A percentile compares a stretch with the other conserved stretches of the same genome.
phyloP scores from a whole-genome alignment of 2,329 filamentous ascomycete species.

The Tolypocladium tropicale region DNA sequence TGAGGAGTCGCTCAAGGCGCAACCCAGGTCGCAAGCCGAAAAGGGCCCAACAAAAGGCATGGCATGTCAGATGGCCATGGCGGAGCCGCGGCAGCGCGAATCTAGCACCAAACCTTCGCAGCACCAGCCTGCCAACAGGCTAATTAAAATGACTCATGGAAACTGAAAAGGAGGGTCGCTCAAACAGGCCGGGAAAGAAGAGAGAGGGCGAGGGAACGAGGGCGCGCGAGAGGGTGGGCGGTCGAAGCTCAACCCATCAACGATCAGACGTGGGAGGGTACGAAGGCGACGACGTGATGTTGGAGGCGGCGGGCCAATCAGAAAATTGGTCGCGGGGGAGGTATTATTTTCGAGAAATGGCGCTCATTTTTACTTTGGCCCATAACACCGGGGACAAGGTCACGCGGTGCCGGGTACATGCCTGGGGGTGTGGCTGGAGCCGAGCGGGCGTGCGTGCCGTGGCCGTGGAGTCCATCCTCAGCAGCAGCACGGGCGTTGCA shows the following conservation, averaged over 20 bases:
- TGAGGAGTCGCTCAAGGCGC: constrained; percentile 11
- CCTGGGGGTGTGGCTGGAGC: neutral
- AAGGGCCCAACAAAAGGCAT: neutral
- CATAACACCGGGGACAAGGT: constrained; percentile 9
- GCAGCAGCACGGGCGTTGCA: neutral
- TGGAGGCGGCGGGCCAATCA: constrained; percentile 23
- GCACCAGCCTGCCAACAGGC: constrained; percentile 6
- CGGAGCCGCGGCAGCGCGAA: neutral
- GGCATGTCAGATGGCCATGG: neutral
- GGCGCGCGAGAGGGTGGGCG: constrained; percentile 9
- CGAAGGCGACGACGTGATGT: constrained; percentile 23
- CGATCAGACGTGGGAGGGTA: constrained; percentile 21
- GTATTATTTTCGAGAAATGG: constrained; percentile 23
- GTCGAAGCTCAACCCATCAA: constrained; percentile 10
- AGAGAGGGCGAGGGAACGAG: constrained; percentile 6
- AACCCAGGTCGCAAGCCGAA: constrained; percentile 4
- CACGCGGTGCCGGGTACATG: neutral
- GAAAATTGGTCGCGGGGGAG: constrained; percentile 24
- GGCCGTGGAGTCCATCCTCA: neutral
- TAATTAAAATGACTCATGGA: constrained; percentile 21
- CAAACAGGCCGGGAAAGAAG: constrained; percentile 11
- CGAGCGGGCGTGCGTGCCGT: no score
- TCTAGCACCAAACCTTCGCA: constrained; percentile 12
- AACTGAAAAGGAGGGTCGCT: constrained; percentile 17
- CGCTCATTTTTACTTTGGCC: constrained; percentile 19